Base-by-base conservation (phyloP, 805 yeast genomes). In the Ogataea saltuana region DNA sequence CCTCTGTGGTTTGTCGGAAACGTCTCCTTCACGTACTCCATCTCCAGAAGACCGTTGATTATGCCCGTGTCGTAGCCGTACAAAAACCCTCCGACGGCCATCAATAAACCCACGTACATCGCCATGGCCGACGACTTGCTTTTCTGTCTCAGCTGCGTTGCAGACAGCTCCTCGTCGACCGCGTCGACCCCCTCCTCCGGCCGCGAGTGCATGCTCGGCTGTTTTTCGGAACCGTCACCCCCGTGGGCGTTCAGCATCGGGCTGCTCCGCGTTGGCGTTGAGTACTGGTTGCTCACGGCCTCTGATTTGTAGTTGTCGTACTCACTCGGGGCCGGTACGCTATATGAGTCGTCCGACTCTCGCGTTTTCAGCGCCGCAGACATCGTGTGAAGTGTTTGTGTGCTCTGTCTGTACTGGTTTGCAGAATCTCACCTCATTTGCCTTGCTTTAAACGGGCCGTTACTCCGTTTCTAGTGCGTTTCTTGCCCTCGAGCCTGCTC, bases 11-110 rank as follows among this genome's bases (percentile, higher is more conserved):
- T 69, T 0, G 70, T 54, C 1, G 91, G 78, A 50, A 87, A 78
- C 34, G 75, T 69, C 1, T 64, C 47, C 30, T 71, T 70, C 31
- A 88, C 88, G 58, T 76, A 85, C 10, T 65, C 54, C 95, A 89
- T 87, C 49, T 87, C 93, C 41, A 84, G 59, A 5, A 88, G 68
- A 48, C 87, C 88, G 59, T 88, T 88, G 39, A 88, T 83, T 35
- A 87, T 67, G 1, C 96, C 96, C 0, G 97, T 88, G 62, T 88
- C 96, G 59, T 86, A 89, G 1, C 96, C 96, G 60, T 84, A 88
- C 31, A 88, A 68, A 59, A 88, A 85, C 0, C 96, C 97, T 20
- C 96, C 96, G n/a, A 86, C 76, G 11, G 96, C 95, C 9, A 93
- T 91, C 46, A 88, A 81, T 17, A 78, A 59, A 45, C 95, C 96